Evolutionary conservation across 2,329 filamentous ascomycete species (phyloP), one percentile per base, ranked within the genome.

Genomic region (Aureobasidium sp.): DNA sequence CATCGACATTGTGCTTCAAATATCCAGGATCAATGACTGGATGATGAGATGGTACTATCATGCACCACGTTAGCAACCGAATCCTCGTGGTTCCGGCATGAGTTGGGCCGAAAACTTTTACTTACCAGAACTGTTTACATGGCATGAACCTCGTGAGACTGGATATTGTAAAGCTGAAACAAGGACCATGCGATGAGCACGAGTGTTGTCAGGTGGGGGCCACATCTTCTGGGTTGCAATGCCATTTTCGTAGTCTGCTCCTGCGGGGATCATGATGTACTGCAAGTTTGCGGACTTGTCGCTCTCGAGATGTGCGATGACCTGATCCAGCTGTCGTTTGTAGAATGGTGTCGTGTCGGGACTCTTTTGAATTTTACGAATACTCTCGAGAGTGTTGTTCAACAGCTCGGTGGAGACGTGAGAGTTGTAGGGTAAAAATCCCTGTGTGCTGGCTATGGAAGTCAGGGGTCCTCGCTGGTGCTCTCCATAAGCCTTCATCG

Each of bases 261-360:
- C 75, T 10, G 70, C 73, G 8, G 67, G 54, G 20, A 81, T 64
- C 36, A 76, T 69, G 45, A 78, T 71, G 23, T 79, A 56, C 67
- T 81, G 77, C 7, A 81, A 69, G 54, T 79, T 79, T 40, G 77
- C 78, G 13, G 77, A 78, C 42, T 74, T 76, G 69, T 74, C 69
- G 65, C 72, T 72, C 48, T 76, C 71, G 48, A 80, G 69, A 61
- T 78, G 76, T 15, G 71, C 69, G 45, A 76, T 69, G 33, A 76
- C 74, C 36, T 73, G 73, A 50, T 77, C 71, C 65, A 74, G 73
- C 66, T 81, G 78, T 56, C 74, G 74, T 50, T 68, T 69, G 56
- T 79, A 77, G 70, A 77, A 79, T 6, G 70, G 69, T 1, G 73
- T 74, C 33, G 70, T 69, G n/a, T 33, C 10, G 13, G 73, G 66